phyloP scores from a whole-genome alignment of 108 stramenopile species.

The Cylindrotheca fusiformis region DNA sequence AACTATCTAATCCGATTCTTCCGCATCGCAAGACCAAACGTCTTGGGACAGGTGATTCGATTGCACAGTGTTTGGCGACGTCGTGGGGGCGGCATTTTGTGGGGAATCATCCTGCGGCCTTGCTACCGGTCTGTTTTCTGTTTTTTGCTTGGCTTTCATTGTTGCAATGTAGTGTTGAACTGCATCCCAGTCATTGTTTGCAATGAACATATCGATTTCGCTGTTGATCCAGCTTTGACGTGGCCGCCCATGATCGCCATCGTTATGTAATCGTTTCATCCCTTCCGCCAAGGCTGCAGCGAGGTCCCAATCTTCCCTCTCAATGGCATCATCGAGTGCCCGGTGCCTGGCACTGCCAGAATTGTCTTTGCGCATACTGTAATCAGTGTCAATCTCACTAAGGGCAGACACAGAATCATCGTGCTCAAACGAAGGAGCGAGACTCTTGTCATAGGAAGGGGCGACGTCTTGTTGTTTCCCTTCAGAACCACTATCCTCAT shows the following conservation, averaged over 20 bases:
- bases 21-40: no score
- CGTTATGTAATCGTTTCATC: slow-evolving; percentile 12
- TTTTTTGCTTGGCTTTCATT: slow-evolving; percentile 52
- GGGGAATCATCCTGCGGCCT: no score
- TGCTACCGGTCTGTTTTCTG: no score
- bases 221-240: slow-evolving; percentile 50
- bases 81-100: no score
- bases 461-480: slow-evolving; percentile 11
- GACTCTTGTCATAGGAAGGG: background rate
- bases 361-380: slow-evolving; percentile 24
- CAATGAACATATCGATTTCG: slow-evolving; percentile 73
- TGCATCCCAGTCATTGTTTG: slow-evolving; percentile 77
- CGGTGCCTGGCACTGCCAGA: slow-evolving; percentile 35
- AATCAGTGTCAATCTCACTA: slow-evolving; percentile 42
- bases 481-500: slow-evolving; percentile 4
- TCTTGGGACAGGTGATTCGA: no score
- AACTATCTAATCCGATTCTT: no score
- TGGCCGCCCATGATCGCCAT: slow-evolving; percentile 10
- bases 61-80: no score
- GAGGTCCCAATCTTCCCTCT: slow-evolving; percentile 49
- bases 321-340: slow-evolving; percentile 52
- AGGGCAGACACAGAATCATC: slow-evolving; percentile 53
- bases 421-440: background rate
- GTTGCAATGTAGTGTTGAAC: slow-evolving; percentile 68
- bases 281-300: slow-evolving; percentile 42